A percentile compares a stretch with the other conserved stretches of the same genome.
Evolutionary conservation across 75 land plant species (phyloP).

Genomic region (Adiantum capillusveneris): DNA sequence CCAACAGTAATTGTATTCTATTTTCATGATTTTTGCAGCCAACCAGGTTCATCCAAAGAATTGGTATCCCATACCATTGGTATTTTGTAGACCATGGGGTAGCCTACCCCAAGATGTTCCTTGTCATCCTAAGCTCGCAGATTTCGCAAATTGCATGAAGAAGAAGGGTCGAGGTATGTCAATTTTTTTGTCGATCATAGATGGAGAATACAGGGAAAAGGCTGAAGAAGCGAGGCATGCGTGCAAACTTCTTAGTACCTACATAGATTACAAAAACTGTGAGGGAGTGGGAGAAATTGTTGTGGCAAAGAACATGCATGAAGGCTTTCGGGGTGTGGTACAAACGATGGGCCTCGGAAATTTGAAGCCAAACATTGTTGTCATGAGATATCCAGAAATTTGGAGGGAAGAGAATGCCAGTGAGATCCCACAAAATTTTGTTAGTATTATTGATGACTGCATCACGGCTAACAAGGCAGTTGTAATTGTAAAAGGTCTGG

Average conservation of each 20-base stretch:
- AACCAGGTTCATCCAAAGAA: constrained; percentile 98
- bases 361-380: constrained; percentile 95
- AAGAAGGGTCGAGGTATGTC: constrained; percentile 99
- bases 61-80: constrained; percentile 96
- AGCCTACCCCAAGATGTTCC: constrained; percentile 95
- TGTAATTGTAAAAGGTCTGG: constrained; percentile 95
- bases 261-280: constrained; percentile 90
- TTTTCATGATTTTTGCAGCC: constrained; percentile 73
- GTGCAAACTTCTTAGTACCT: constrained; percentile 65
- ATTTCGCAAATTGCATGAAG: constrained; percentile 99
- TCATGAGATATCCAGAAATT: constrained; percentile 99
- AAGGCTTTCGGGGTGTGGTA: constrained; percentile 88
- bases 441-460: constrained; percentile 94
- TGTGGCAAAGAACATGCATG: constrained; percentile 76
- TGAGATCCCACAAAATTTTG: constrained; percentile 75
- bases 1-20: too few relatives aligned
- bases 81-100: constrained; percentile 99
- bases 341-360: constrained; percentile 99
- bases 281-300: constrained; percentile 98
- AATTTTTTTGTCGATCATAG: constrained; percentile 86
- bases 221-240: constrained; percentile 89
- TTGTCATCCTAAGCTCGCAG: constrained; percentile 98
- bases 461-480: constrained; percentile 97
- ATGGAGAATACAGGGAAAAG: constrained; percentile 86
- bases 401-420: constrained; percentile 90